phyloP scores from a whole-genome alignment of 345 rosid genomes.

The Citrus mangshanensis region DNA sequence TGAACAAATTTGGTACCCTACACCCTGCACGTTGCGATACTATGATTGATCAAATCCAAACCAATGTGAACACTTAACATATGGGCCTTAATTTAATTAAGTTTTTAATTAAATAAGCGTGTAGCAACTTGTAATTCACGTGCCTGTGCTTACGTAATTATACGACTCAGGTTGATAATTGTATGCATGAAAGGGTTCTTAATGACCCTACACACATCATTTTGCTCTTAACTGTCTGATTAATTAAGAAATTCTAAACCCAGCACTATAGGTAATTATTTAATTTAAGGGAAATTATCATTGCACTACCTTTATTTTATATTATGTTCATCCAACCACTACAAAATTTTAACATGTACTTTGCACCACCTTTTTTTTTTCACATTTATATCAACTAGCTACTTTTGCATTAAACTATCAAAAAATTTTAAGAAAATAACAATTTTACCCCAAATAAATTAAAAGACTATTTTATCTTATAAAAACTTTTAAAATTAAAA shows the following conservation, averaged over 20 bases:
- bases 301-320: too few species aligned
- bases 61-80: neutral
- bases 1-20: conserved; percentile 24
- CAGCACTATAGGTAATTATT: too few species aligned
- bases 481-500: too few species aligned
- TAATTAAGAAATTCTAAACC: neutral
- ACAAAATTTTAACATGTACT: too few species aligned
- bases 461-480: too few species aligned
- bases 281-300: too few species aligned
- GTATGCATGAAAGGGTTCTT: conserved; percentile 15
- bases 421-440: too few species aligned
- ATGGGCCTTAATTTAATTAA: neutral
- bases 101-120: neutral
- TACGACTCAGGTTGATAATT: conserved; percentile 6
- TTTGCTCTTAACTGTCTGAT: neutral
- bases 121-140: conserved; percentile 4
- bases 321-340: too few species aligned
- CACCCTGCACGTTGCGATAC: conserved; percentile 28
- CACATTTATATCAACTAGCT: too few species aligned
- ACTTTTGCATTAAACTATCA: too few species aligned
- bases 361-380: too few species aligned
- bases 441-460: too few species aligned
- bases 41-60: conserved; percentile 34
- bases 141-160: neutral
- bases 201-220: neutral